These are phyloP conservation scores for Penicillium glabrum DNA, from an alignment of 2,329 filamentous ascomycete species.

Conservation along the genomic window DNA sequence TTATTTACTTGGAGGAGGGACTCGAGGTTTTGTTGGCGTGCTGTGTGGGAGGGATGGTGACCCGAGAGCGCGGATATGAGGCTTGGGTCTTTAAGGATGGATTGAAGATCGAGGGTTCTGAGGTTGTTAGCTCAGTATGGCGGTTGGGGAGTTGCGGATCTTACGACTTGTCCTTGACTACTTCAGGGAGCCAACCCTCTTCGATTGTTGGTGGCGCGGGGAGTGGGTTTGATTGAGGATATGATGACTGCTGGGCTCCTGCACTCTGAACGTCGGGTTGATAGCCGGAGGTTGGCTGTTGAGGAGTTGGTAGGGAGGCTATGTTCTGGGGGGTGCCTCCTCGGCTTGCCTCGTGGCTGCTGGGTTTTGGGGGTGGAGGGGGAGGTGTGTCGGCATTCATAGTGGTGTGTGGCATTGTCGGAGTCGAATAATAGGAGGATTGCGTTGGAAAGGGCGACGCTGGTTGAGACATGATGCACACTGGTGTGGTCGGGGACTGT, in stretches of 20 bases:
- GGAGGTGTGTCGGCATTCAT: slow-evolving; percentile 61
- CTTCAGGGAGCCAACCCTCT: slow-evolving; percentile 71
- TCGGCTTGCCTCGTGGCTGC: slow-evolving; percentile 67
- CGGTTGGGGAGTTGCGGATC: slow-evolving; percentile 29
- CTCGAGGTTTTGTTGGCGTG: slow-evolving; percentile 65
- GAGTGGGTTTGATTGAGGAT: slow-evolving; percentile 15
- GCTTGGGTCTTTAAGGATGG: slow-evolving; percentile 69
- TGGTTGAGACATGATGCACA: slow-evolving; percentile 25
- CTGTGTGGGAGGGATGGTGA: slow-evolving; percentile 68
- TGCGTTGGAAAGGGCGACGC: slow-evolving; percentile 25
- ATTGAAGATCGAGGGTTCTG: slow-evolving; percentile 59
- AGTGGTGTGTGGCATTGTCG: slow-evolving; percentile 21
- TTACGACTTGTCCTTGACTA: slow-evolving; percentile 80
- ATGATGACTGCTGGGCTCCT: slow-evolving; percentile 8
- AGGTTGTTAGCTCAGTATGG: not conserved
- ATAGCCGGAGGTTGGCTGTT: slow-evolving; percentile 33
- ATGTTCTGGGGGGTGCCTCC: slow-evolving; percentile 61
- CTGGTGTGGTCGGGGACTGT: not conserved
- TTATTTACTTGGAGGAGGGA: slow-evolving; percentile 70
- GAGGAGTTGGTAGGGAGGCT: slow-evolving; percentile 46
- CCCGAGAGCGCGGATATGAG: slow-evolving; percentile 76
- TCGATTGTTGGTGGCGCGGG: slow-evolving; percentile 48
- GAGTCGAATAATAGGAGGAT: slow-evolving; percentile 23
- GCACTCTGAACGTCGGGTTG: slow-evolving; percentile 21
- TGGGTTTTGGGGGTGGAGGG: slow-evolving; percentile 70